Evolutionary conservation across 495 filamentous ascomycete genomes (phyloP), one percentile per base, ranked within the genome.

Genomic region (Daldinia bambusicola): DNA sequence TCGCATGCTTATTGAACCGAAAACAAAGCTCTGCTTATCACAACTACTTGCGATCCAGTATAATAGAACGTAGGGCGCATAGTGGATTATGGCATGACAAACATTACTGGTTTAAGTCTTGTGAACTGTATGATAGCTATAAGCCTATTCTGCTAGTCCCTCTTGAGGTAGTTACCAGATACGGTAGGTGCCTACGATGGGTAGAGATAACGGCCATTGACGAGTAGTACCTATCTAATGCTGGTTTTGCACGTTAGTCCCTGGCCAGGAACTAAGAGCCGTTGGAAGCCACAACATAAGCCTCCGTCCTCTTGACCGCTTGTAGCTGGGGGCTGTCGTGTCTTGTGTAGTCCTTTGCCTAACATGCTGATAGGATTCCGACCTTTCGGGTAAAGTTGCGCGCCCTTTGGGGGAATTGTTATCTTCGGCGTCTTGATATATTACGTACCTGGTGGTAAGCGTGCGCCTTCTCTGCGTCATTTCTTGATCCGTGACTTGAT

Each of bases 151-250:
- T 2, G 43, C 56, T 72, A 56, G 55, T 36, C 61, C 62, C 40
- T 43, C 63, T 53, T 40, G 14, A 72, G 50, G 36, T 41, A 26
- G 56, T 60, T 68, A 22, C 70, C 65, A 8, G 61, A 72, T 61
- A 31, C 14, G 65, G 70, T 68, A 68, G 70, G 70, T 72, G 65
- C 2, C 41, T 65, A 38, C 31, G 61, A 61, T 30, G 34, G 34
- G 5, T 40, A 61, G 48, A 72, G 70, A 72, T 72, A 68, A 72
- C 65, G 41, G 36, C 13, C 34, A 5, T 40, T 16, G 13, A 55
- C n/a, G 36, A 4, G 32, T 22, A 14, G 41, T 61, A 38, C 38
- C 32, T 57, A 38, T 48, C 32, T 57, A 61, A 9, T 26, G 26
- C 18, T 30, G 48, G 51, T 37, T 51, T 68, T 37, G 48, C n/a